Percentiles rank a stretch among this genome's conserved stretches.
These are phyloP conservation scores for Ziziphus jujuba DNA, from an alignment of 306 rosid genomes.

Conservation along the genomic window DNA sequence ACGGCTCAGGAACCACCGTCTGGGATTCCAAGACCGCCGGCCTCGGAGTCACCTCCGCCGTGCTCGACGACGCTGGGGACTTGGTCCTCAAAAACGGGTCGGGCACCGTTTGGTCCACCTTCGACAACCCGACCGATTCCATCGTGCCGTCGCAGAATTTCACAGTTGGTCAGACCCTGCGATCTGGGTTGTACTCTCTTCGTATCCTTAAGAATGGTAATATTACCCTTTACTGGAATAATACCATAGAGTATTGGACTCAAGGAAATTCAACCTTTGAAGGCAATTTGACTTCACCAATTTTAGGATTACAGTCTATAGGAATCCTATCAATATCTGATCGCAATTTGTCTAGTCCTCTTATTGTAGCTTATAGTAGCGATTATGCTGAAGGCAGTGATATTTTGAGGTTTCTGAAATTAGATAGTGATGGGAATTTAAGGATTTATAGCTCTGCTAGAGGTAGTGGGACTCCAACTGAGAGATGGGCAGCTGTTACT, in stretches of 20 bases:
- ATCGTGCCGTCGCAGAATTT: conserved; percentile 64
- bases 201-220: conserved; percentile 40
- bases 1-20: conserved; percentile 52
- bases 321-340: conserved; percentile 56
- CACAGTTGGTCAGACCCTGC: conserved; percentile 35
- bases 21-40: conserved; percentile 61
- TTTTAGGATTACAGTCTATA: conserved; percentile 32
- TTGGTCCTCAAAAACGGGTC: conserved; percentile 40
- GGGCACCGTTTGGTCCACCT: conserved; percentile 56
- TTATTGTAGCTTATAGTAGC: conserved; percentile 54
- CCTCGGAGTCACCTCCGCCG: conserved; percentile 54
- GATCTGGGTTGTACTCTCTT: conserved; percentile 57
- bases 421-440: conserved; percentile 69
- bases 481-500: conserved; percentile 62
- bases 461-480: conserved; percentile 35
- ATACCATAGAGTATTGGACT: conserved; percentile 44
- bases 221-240: conserved; percentile 56
- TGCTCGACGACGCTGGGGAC: conserved; percentile 47
- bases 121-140: conserved; percentile 63
- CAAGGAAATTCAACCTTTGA: conserved; percentile 55
- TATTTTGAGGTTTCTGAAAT: conserved; percentile 50
- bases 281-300: conserved; percentile 38
- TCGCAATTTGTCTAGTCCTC: conserved; percentile 24
- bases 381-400: conserved; percentile 51
- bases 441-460: conserved; percentile 50